Percentiles rank a stretch among this genome's conserved stretches.
Conservation (phyloP, 2,329 filamentous ascomycete species). For the Ceratocystis variospora region DNA sequence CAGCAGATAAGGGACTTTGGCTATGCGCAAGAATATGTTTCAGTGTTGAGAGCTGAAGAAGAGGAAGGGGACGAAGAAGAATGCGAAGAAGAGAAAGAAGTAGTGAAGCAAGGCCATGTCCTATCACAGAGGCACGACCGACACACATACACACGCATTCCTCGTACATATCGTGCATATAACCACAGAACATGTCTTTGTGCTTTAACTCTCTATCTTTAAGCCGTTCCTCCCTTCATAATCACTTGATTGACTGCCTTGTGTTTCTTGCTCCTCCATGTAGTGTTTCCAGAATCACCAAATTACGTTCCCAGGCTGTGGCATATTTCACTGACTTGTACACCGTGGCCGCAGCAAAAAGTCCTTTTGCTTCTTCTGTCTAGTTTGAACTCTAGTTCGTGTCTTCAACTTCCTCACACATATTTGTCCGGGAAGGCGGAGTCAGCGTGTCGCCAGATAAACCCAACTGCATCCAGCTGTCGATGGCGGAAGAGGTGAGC, state of each 20-base stretch:
- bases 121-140: neutral
- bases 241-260: neutral
- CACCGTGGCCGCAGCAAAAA: neutral
- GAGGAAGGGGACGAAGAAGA: neutral
- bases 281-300: slow-evolving; percentile 3
- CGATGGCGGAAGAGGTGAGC: neutral
- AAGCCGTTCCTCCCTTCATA: neutral
- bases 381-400: neutral
- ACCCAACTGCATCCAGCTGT: neutral
- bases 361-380: neutral
- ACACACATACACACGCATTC: neutral
- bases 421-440: neutral
- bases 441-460: neutral
- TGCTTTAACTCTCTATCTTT: neutral
- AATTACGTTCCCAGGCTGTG: neutral
- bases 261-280: neutral
- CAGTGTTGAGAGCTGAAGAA: neutral
- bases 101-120: neutral
- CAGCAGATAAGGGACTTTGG: neutral
- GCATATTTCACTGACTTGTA: neutral
- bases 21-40: neutral
- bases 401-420: neutral
- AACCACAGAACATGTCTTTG: neutral
- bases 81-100: neutral
- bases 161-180: too few species aligned